Evolutionary conservation across 2,329 filamentous ascomycete species (phyloP).

Genomic region (Apiospora sp.): DNA sequence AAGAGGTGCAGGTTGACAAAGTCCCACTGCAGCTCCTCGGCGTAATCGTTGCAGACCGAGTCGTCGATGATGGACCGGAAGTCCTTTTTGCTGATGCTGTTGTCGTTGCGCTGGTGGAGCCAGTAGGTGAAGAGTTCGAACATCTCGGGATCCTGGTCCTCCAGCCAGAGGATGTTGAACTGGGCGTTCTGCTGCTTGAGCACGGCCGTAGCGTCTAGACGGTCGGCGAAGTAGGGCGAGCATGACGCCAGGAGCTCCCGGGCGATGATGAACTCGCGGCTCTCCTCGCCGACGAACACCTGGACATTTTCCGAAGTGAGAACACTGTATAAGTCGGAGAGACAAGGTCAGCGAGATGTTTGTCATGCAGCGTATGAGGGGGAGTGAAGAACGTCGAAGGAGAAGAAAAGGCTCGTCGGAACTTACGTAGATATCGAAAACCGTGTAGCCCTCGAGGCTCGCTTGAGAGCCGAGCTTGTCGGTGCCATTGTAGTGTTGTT

Average conservation of each 20-base stretch:
- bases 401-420: neutral
- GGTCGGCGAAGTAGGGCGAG: constrained; percentile 41
- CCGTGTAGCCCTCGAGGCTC: neutral
- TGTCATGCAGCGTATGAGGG: neutral
- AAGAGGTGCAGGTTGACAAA: constrained; percentile 66
- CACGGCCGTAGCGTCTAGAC: constrained; percentile 35
- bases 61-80: constrained; percentile 40
- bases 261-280: constrained; percentile 41
- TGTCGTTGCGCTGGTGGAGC: constrained; percentile 34
- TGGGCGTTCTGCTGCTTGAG: constrained; percentile 36
- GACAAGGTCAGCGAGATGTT: neutral
- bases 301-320: constrained; percentile 37
- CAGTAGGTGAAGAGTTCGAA: constrained; percentile 46
- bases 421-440: constrained; percentile 10
- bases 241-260: constrained; percentile 39
- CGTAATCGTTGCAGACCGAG: constrained; percentile 34
- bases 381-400: too few relatives aligned
- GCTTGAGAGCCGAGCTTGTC: constrained; percentile 4
- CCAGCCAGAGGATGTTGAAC: constrained; percentile 38
- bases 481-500: constrained; percentile 1
- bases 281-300: constrained; percentile 41
- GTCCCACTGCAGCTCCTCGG: constrained; percentile 60
- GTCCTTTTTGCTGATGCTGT: constrained; percentile 30
- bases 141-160: constrained; percentile 43
- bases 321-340: neutral